These are phyloP conservation scores for Cystobasidium sp. DNA, from an alignment of 1,284 basidiomycete genomes.

Conservation along the genomic window DNA sequence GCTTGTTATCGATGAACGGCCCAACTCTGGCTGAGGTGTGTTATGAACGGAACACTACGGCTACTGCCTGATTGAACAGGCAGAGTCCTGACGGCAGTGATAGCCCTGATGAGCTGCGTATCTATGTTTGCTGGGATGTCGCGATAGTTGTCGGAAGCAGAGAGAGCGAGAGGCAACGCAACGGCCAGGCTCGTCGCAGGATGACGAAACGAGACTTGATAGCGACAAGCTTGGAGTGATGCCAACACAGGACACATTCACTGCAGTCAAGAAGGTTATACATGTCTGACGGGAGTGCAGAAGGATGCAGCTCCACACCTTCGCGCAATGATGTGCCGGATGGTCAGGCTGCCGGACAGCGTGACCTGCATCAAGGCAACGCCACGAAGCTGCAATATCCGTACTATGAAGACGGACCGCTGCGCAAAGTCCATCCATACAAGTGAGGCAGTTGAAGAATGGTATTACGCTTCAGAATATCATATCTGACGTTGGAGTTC, in stretches of 20 bases:
- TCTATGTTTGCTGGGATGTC: too few relatives aligned
- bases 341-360: neutral
- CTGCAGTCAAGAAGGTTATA: too few relatives aligned
- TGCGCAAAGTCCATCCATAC: slow-evolving; percentile 60
- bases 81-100: too few relatives aligned
- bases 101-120: too few relatives aligned
- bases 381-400: slow-evolving; percentile 21
- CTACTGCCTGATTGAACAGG: neutral
- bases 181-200: too few relatives aligned
- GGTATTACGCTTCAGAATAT: neutral
- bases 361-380: neutral
- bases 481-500: neutral
- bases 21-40: neutral
- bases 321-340: neutral
- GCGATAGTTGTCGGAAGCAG: too few relatives aligned
- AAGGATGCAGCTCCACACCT: too few relatives aligned
- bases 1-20: neutral
- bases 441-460: slow-evolving; percentile 41
- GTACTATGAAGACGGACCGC: slow-evolving; percentile 51
- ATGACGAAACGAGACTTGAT: too few relatives aligned
- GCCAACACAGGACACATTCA: too few relatives aligned
- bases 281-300: too few relatives aligned
- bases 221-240: too few relatives aligned
- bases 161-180: too few relatives aligned
- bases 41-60: neutral